phyloP scores from a whole-genome alignment of 495 filamentous ascomycete genomes.

The Lasiosphaeria ovina region DNA sequence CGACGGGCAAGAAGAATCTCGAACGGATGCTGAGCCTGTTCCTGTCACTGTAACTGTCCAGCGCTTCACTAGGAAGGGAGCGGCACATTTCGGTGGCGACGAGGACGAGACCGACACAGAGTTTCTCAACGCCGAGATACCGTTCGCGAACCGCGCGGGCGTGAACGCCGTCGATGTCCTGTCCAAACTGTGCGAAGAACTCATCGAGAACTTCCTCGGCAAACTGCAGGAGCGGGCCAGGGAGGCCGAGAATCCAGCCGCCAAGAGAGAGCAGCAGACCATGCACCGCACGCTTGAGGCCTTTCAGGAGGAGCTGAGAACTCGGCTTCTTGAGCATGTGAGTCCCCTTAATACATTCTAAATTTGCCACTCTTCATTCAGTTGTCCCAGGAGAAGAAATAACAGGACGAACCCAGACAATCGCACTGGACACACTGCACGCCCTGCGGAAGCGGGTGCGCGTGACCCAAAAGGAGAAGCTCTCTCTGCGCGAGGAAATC shows the following conservation, averaged over 20 bases:
- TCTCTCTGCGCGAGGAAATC: slow-evolving; percentile 62
- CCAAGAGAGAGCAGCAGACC: slow-evolving; percentile 54
- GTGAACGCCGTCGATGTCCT: slow-evolving; percentile 70
- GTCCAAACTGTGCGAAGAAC: slow-evolving; percentile 67
- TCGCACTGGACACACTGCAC: slow-evolving; percentile 64
- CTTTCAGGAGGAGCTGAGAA: slow-evolving; percentile 66
- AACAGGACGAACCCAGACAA: slow-evolving; percentile 35
- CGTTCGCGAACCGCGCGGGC: slow-evolving; percentile 56
- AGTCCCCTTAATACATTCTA: slow-evolving; percentile 26
- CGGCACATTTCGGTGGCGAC: slow-evolving; percentile 14
- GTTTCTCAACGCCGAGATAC: slow-evolving; percentile 45
- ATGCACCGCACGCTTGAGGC: slow-evolving; percentile 64
- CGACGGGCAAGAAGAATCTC: slow-evolving; percentile 21
- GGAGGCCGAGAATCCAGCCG: slow-evolving; percentile 38
- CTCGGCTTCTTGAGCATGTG: slow-evolving; percentile 59
- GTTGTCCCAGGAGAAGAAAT: too few relatives aligned
- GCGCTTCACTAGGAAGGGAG: slow-evolving; percentile 39
- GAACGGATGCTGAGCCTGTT: slow-evolving; percentile 27
- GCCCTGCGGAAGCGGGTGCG: slow-evolving; percentile 60
- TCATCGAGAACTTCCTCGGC: slow-evolving; percentile 52
- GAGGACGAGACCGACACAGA: slow-evolving; percentile 40
- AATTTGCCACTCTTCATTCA: background rate
- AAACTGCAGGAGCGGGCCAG: slow-evolving; percentile 40
- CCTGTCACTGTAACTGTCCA: slow-evolving; percentile 46
- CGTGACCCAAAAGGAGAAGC: slow-evolving; percentile 62